Evolutionary conservation across 2,329 filamentous ascomycete genomes (phyloP).

Genomic region (Dactylellina sp.): DNA sequence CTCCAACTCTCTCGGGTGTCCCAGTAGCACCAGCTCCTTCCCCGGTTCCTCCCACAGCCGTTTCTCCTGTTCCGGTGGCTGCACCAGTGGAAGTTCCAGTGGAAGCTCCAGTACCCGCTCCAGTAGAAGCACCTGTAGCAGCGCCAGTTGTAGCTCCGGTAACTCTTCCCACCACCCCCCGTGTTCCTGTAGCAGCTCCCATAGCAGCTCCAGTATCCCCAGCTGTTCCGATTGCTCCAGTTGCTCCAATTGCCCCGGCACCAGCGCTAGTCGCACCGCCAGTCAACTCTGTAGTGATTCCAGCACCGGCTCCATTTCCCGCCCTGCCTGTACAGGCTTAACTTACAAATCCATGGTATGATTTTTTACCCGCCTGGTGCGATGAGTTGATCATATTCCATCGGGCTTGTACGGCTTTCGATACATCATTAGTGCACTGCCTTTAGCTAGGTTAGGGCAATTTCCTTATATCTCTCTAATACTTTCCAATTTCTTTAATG

Average conservation of each 20-base stretch:
- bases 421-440: background rate
- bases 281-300: background rate
- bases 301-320: background rate
- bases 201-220: no score
- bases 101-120: no score
- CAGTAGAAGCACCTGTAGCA: no score
- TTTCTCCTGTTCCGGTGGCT: no score
- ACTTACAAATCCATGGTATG: constrained; percentile 4
- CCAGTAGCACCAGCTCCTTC: background rate
- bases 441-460: constrained; percentile 17
- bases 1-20: background rate
- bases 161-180: no score
- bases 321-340: background rate
- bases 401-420: background rate
- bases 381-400: constrained; percentile 35
- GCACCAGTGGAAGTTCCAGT: no score
- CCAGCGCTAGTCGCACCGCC: background rate
- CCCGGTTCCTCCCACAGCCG: no score
- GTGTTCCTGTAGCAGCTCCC: no score
- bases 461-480: background rate
- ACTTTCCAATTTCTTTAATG: background rate
- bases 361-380: constrained; percentile 48
- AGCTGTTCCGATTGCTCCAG: no score
- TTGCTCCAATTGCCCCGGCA: background rate
- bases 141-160: no score